Conservation (phyloP, 2,329 filamentous ascomycete species). For the Paraphoma chrysanthemicola region DNA sequence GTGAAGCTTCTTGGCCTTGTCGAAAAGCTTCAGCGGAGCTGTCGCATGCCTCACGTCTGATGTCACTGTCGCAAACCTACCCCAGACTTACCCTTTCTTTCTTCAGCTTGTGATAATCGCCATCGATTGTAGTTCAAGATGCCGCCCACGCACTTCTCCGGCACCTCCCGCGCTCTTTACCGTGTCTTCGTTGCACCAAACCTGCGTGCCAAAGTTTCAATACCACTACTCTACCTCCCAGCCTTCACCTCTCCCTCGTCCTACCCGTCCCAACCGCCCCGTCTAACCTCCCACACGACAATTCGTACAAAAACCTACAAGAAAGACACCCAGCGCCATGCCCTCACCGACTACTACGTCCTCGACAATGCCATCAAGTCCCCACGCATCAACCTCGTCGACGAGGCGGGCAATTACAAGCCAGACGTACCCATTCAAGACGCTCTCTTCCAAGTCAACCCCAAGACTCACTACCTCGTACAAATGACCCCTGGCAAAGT, state of each 20-base stretch:
- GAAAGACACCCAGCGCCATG: conserved; percentile 42
- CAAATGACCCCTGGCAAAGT: conserved; percentile 50
- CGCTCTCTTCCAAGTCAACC: conserved; percentile 56
- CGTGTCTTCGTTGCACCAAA: conserved; percentile 52
- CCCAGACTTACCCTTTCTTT: neutral
- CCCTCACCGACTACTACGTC: conserved; percentile 48
- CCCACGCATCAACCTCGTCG: conserved; percentile 53
- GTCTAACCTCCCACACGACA: conserved; percentile 16
- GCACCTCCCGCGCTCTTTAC: conserved; percentile 51
- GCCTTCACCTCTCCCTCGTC: conserved; percentile 20
- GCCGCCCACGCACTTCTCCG: conserved; percentile 40
- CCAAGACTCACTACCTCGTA: conserved; percentile 58
- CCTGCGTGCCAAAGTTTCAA: conserved; percentile 25
- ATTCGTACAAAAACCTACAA: conserved; percentile 30
- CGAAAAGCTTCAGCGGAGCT: conserved; percentile 20
- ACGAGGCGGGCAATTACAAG: conserved; percentile 47
- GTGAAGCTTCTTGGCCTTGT: conserved; percentile 1
- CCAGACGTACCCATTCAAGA: conserved; percentile 37
- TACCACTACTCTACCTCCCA: conserved; percentile 24
- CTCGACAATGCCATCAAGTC: conserved; percentile 59
- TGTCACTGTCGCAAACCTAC: neutral
- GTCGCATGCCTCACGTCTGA: neutral
- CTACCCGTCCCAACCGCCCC: conserved; percentile 6
- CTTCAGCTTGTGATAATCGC: neutral
- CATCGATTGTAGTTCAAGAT: conserved; percentile 16